A percentile compares a stretch with the other conserved stretches of the same genome.
phyloP scores from a whole-genome alignment of 192 early-diverging fungal species.

The Coemansia sp. region DNA sequence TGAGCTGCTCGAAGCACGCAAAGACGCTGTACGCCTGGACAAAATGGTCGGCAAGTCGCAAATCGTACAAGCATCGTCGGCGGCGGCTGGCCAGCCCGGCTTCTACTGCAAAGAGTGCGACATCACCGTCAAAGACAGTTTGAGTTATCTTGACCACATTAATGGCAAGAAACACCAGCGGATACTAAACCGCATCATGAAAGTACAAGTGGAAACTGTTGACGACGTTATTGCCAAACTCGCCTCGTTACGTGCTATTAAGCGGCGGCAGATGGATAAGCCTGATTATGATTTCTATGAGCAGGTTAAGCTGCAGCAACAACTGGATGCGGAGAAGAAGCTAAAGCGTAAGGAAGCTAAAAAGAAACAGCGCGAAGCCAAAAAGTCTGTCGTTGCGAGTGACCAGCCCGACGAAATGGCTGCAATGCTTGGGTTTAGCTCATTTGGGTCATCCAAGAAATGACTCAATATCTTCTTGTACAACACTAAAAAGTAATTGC shows the following conservation, averaged over 20 bases:
- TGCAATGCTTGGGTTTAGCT: constrained; percentile 70
- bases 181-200: constrained; percentile 78
- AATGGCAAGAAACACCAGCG: constrained; percentile 88
- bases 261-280: constrained; percentile 34
- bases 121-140: constrained; percentile 84
- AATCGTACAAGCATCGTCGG: constrained; percentile 65
- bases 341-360: constrained; percentile 44
- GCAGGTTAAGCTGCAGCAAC: constrained; percentile 62
- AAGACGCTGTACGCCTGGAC: constrained; percentile 67
- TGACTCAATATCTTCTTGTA: background rate
- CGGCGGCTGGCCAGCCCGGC: constrained; percentile 73
- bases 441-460: constrained; percentile 40
- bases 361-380: constrained; percentile 56
- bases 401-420: constrained; percentile 61
- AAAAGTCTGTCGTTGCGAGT: constrained; percentile 16
- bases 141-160: constrained; percentile 87
- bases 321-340: constrained; percentile 62
- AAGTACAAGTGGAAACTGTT: constrained; percentile 73
- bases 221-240: constrained; percentile 76
- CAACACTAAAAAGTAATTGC: background rate
- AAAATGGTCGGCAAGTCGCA: constrained; percentile 78
- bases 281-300: constrained; percentile 58
- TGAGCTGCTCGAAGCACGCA: constrained; percentile 59
- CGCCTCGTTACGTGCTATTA: constrained; percentile 68
- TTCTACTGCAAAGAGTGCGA: constrained; percentile 92